Evolutionary conservation across 148 eudicot species (phyloP).

Genomic region (Silene latifolia): DNA sequence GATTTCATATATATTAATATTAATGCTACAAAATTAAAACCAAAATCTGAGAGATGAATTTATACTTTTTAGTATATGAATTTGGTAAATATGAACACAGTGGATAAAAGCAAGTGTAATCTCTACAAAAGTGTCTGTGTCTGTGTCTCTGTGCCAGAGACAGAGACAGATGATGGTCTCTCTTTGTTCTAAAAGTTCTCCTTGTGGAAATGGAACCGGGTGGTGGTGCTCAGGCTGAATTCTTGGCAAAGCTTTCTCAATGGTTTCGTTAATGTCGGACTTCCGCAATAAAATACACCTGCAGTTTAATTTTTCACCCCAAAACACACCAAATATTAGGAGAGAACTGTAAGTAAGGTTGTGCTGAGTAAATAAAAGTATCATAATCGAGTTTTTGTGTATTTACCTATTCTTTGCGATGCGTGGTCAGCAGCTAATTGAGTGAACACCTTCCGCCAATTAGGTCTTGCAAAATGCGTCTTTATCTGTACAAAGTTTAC

Average conservation of each 20-base stretch:
- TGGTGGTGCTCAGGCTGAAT: conserved; percentile 58
- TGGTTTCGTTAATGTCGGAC: conserved; percentile 55
- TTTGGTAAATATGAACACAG: conserved; percentile 16
- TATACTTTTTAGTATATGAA: conserved; percentile 4
- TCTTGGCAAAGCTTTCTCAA: conserved; percentile 74
- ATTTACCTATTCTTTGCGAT: conserved; percentile 59
- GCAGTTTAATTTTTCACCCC: conserved; percentile 18
- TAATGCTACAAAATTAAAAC: neutral
- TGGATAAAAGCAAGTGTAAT: conserved; percentile 21
- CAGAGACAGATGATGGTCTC: neutral
- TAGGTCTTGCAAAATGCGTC: conserved; percentile 97
- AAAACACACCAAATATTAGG: neutral
- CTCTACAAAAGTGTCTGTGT: conserved; percentile 23
- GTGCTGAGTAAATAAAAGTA: neutral
- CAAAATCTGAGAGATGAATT: neutral
- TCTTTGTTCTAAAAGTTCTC: conserved; percentile 61
- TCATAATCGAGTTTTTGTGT: neutral
- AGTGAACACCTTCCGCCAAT: conserved; percentile 86
- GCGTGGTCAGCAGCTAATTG: conserved; percentile 45
- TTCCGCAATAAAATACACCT: conserved; percentile 99
- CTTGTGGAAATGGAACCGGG: conserved; percentile 87
- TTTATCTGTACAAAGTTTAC: conserved; percentile 48
- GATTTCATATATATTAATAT: neutral
- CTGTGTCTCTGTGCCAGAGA: no score
- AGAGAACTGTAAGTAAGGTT: neutral